Conservation (phyloP, 345 rosid genomes). For the Murraya koenigii region DNA sequence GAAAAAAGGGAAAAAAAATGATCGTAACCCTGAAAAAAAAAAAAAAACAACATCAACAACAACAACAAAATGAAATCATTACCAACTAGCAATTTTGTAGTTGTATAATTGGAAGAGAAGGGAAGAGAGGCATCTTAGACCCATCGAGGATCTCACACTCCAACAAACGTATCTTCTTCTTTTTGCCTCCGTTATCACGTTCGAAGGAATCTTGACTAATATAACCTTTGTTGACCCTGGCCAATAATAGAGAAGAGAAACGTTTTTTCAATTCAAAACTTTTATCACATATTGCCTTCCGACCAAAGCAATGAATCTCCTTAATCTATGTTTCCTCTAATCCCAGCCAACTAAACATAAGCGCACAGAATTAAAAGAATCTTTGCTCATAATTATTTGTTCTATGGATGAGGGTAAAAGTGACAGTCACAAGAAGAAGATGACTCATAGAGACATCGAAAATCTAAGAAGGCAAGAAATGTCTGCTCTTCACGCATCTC, state of each 20-base stretch:
- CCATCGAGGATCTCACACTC: constrained; percentile 19
- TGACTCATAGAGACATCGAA: constrained; percentile 64
- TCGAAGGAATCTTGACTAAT: neutral
- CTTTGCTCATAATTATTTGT: neutral
- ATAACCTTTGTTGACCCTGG: neutral
- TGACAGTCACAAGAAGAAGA: constrained; percentile 41
- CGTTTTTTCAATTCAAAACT: neutral
- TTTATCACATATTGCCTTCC: neutral
- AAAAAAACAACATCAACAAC: neutral
- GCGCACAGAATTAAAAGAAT: constrained; percentile 23
- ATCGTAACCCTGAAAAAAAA: no score
- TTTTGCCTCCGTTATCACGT: neutral
- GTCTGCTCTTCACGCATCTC: constrained; percentile 54
- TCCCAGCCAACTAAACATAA: neutral
- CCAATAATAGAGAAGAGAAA: neutral
- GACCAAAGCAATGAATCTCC: constrained; percentile 12
- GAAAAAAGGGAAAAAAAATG: no score
- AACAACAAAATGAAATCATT: no score
- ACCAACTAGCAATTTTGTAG: neutral
- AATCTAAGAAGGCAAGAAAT: constrained; percentile 72
- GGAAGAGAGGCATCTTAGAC: constrained; percentile 2
- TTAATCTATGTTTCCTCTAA: constrained; percentile 1
- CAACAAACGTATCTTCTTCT: constrained; percentile 16
- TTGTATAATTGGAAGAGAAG: no score
- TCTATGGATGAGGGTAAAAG: constrained; percentile 9